Conservation (phyloP, 305 asterid genomes). For the Fraxinus platypoda region DNA sequence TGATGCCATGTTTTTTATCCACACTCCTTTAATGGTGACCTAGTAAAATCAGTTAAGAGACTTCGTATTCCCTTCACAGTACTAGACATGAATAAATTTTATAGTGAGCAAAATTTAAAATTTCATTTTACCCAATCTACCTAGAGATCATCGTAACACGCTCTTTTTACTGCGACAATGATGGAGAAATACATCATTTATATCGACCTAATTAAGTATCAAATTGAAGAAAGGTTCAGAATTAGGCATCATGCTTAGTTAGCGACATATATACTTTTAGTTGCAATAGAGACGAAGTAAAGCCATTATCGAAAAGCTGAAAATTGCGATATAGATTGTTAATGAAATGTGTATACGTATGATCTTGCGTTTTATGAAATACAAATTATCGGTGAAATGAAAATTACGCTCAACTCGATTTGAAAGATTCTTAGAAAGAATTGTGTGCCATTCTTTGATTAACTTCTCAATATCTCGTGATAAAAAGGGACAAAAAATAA, state of each 20-base stretch:
- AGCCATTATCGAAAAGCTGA: not conserved
- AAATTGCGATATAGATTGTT: not conserved
- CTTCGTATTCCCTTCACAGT: not conserved
- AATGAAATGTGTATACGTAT: not conserved
- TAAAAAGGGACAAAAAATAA: slow-evolving; percentile 13
- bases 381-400: not conserved
- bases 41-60: not conserved
- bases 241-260: not conserved
- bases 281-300: not conserved
- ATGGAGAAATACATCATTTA: not conserved
- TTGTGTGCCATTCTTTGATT: slow-evolving; percentile 25
- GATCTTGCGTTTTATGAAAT: not conserved
- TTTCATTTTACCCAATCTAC: not conserved
- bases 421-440: not conserved
- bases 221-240: not conserved
- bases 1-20: not conserved
- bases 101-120: not conserved
- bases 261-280: not conserved
- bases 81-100: not conserved
- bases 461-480: slow-evolving; percentile 29
- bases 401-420: not conserved
- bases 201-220: not conserved
- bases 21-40: not conserved
- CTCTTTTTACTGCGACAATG: not conserved
- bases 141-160: not conserved